These are phyloP conservation scores for Agrostemma githago DNA, from an alignment of 148 eudicot species.

Conservation along the genomic window DNA sequence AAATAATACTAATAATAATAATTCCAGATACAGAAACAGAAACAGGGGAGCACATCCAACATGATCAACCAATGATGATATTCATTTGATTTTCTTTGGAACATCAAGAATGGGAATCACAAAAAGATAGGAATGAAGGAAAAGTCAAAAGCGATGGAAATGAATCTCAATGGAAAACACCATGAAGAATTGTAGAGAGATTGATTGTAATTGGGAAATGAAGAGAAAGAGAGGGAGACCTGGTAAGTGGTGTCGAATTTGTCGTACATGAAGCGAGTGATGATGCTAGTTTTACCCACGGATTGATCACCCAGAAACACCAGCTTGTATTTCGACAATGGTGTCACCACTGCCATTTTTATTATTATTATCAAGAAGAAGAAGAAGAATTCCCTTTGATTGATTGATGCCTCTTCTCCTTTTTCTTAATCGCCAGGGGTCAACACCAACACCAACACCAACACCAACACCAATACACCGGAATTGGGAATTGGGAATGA, in stretches of 20 bases:
- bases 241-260: conserved; percentile 71
- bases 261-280: conserved; percentile 80
- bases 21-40: not conserved
- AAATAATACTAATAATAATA: too few relatives aligned
- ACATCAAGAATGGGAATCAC: not conserved
- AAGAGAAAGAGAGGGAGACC: conserved; percentile 25
- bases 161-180: not conserved
- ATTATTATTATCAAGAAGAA: too few relatives aligned
- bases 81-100: not conserved
- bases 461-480: too few relatives aligned
- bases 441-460: not conserved
- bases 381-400: not conserved
- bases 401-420: not conserved
- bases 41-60: not conserved
- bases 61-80: not conserved
- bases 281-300: conserved; percentile 82
- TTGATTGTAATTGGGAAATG: too few relatives aligned
- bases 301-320: conserved; percentile 79
- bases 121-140: not conserved
- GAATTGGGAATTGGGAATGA: not conserved
- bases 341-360: conserved; percentile 61
- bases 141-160: not conserved
- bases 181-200: too few relatives aligned
- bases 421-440: not conserved
- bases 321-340: conserved; percentile 76